Evolutionary conservation across 768 basidiomycete species (phyloP).

Genomic region (Podaxis carcinomalis): DNA sequence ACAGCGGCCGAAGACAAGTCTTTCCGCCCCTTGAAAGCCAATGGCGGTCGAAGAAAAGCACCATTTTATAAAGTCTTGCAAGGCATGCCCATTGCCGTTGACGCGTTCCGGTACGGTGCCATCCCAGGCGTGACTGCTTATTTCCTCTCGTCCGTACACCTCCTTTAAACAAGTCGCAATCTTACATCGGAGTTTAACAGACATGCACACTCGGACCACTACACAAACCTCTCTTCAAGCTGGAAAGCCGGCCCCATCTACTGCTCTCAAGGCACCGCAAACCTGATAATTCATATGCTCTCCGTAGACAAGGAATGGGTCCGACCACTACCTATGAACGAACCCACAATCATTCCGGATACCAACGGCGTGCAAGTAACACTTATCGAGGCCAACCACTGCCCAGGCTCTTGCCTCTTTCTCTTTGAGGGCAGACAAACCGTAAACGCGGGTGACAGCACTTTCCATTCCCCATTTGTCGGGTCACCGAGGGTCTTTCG

Average conservation of each 20-base stretch:
- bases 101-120: slow-evolving; percentile 91
- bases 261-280: slow-evolving; percentile 91
- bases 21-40: slow-evolving; percentile 41
- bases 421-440: slow-evolving; percentile 93
- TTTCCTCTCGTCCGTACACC: slow-evolving; percentile 68
- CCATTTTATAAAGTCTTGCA: slow-evolving; percentile 96
- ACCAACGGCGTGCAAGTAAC: slow-evolving; percentile 87
- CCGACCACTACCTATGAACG: slow-evolving; percentile 78
- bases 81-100: slow-evolving; percentile 97
- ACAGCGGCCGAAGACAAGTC: slow-evolving; percentile 44
- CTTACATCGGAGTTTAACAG: slow-evolving; percentile 33
- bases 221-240: slow-evolving; percentile 82
- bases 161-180: slow-evolving; percentile 2
- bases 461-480: slow-evolving; percentile 64
- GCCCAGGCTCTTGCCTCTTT: slow-evolving; percentile 93
- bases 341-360: slow-evolving; percentile 67
- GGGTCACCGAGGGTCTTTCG: slow-evolving; percentile 71
- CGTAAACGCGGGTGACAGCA: slow-evolving; percentile 80
- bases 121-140: slow-evolving; percentile 90
- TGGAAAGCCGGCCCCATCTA: slow-evolving; percentile 96
- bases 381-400: slow-evolving; percentile 97
- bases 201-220: slow-evolving; percentile 97
- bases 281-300: slow-evolving; percentile 88
- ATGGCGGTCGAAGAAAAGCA: slow-evolving; percentile 61
- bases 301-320: slow-evolving; percentile 89